phyloP scores from a whole-genome alignment of 768 basidiomycete species.

The Trametopsis cervina region DNA sequence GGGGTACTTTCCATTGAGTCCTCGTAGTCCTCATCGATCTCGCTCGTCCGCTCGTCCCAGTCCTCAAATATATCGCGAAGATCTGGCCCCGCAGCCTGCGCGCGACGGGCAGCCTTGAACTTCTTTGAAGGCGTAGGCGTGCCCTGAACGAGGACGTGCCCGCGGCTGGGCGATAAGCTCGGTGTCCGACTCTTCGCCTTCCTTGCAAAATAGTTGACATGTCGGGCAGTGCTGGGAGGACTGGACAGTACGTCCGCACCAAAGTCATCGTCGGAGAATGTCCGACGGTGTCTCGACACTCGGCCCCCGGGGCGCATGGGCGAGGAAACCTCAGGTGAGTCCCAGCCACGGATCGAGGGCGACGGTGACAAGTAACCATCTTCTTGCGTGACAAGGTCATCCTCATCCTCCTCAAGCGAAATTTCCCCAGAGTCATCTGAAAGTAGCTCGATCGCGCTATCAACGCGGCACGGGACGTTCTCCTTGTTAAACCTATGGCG shows the following conservation, averaged over 20 bases:
- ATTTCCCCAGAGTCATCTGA: conserved; percentile 28
- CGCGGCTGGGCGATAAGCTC: not conserved
- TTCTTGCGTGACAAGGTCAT: conserved; percentile 56
- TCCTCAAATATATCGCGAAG: conserved; percentile 38
- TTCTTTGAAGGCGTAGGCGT: conserved; percentile 17
- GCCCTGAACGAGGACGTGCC: conserved; percentile 22
- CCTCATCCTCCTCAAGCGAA: conserved; percentile 29
- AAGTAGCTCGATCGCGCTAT: conserved; percentile 10
- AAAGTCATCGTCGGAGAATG: conserved; percentile 34
- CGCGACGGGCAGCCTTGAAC: not conserved
- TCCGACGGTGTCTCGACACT: conserved; percentile 5
- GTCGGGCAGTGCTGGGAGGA: conserved; percentile 23
- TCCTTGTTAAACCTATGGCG: conserved; percentile 31
- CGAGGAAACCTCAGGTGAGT: conserved; percentile 61
- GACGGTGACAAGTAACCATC: conserved; percentile 80
- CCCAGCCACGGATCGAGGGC: conserved; percentile 38
- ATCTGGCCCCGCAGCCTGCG: conserved; percentile 30
- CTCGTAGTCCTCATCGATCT: conserved; percentile 34
- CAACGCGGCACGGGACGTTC: conserved; percentile 25
- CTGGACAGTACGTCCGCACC: conserved; percentile 49
- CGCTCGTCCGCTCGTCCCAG: conserved; percentile 36
- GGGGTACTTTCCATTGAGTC: conserved; percentile 21
- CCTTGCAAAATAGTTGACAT: conserved; percentile 3
- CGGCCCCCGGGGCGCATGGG: conserved; percentile 33
- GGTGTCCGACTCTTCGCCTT: not conserved